Evolutionary conservation across 306 rosid genomes (phyloP).

Genomic region (Medicago truncatula): DNA sequence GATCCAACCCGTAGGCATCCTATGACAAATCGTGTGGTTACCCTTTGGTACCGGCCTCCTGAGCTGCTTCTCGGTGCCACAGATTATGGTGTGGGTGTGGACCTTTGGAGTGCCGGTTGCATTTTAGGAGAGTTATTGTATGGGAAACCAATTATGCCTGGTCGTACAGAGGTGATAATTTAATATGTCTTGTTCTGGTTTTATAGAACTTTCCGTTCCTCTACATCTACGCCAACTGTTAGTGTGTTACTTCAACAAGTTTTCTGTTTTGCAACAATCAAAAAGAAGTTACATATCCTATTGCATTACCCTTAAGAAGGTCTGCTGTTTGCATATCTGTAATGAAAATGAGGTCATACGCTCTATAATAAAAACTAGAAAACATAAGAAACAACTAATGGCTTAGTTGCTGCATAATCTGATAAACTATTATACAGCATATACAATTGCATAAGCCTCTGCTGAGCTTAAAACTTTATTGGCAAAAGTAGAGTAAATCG

Average conservation of each 20-base stretch:
- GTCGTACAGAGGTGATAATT: conserved; percentile 87
- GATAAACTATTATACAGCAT: conserved; percentile 3
- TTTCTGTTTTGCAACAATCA: conserved; percentile 4
- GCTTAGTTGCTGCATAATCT: conserved; percentile 9
- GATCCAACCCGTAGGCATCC: conserved; percentile 83
- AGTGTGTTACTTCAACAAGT: background rate
- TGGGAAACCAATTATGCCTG: conserved; percentile 97
- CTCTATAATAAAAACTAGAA: too few relatives aligned
- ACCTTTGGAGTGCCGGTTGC: conserved; percentile 99
- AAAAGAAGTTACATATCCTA: too few relatives aligned
- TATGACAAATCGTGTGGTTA: conserved; percentile 95
- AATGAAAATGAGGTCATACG: too few relatives aligned
- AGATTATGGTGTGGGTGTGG: conserved; percentile 82
- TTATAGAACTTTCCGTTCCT: conserved; percentile 34
- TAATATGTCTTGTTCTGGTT: conserved; percentile 30
- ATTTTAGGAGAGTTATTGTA: conserved; percentile 90
- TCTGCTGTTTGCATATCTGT: too few relatives aligned
- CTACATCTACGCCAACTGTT: conserved; percentile 17
- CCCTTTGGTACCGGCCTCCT: conserved; percentile 96
- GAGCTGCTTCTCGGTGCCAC: conserved; percentile 97
- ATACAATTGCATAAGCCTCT: background rate
- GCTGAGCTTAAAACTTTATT: conserved; percentile 11
- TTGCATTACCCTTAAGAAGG: too few relatives aligned
- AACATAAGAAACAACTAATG: too few relatives aligned
- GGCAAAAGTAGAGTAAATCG: conserved; percentile 3